Evolutionary conservation across 129 eudicot genomes (phyloP).

Genomic region (Oenanthe sinensis): DNA sequence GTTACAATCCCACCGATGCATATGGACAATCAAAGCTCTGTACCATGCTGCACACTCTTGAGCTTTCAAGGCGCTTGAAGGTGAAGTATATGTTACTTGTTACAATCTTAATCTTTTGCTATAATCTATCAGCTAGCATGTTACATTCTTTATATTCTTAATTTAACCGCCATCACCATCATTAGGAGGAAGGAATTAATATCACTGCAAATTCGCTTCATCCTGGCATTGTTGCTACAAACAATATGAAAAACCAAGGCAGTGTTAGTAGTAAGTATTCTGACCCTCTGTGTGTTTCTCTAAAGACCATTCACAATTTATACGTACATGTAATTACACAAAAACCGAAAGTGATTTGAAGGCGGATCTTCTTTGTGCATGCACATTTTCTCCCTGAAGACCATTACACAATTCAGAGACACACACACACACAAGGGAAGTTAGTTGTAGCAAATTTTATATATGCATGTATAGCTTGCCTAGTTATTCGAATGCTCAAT

Average conservation of each 20-base stretch:
- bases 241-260: slow-evolving; percentile 44
- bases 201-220: slow-evolving; percentile 59
- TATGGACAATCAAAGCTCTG: slow-evolving; percentile 95
- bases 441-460: too few species aligned
- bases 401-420: background rate
- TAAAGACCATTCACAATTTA: background rate
- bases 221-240: slow-evolving; percentile 64
- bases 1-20: slow-evolving; percentile 46
- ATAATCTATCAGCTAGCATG: background rate
- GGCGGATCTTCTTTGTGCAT: background rate
- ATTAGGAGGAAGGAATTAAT: slow-evolving; percentile 43
- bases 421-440: background rate
- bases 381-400: too few species aligned
- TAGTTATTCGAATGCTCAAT: background rate
- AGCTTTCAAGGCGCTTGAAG: slow-evolving; percentile 71
- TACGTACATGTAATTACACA: background rate
- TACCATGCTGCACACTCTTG: slow-evolving; percentile 57
- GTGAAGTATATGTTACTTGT: slow-evolving; percentile 11
- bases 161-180: background rate
- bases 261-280: slow-evolving; percentile 38
- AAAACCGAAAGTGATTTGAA: background rate
- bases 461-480: too few species aligned
- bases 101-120: background rate
- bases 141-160: background rate
- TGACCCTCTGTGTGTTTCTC: background rate